phyloP scores from a whole-genome alignment of 2,329 filamentous ascomycete genomes.

The Trematosphaeria pertusa region DNA sequence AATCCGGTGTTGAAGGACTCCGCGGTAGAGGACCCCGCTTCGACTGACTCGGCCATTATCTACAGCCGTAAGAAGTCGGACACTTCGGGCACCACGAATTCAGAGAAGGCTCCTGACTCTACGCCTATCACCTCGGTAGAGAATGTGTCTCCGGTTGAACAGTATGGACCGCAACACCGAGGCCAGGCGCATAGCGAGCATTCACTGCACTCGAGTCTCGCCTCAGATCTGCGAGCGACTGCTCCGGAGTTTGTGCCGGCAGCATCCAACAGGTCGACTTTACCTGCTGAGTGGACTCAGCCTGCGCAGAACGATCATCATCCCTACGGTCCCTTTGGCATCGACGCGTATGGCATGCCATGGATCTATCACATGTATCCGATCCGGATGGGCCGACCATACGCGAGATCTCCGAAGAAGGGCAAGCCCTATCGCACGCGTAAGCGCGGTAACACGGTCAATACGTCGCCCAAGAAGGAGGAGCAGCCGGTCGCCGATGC shows the following conservation, averaged over 20 bases:
- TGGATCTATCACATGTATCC: slow-evolving; percentile 42
- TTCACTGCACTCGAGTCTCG: slow-evolving; percentile 22
- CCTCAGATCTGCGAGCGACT: slow-evolving; percentile 39
- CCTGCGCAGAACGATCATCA: slow-evolving; percentile 1
- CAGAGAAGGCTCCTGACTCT: too few species aligned
- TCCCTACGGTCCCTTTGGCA: slow-evolving; percentile 25
- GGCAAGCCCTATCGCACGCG: slow-evolving; percentile 11
- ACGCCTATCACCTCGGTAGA: too few species aligned
- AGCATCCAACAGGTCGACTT: neutral
- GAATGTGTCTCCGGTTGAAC: slow-evolving; percentile 3
- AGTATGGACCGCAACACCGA: slow-evolving; percentile 9
- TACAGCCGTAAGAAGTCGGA: slow-evolving; percentile 20
- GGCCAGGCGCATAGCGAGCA: slow-evolving; percentile 15
- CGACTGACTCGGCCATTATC: slow-evolving; percentile 22
- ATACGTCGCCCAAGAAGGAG: slow-evolving; percentile 25
- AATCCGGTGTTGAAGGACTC: neutral
- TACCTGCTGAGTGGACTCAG: neutral
- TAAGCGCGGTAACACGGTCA: slow-evolving; percentile 6
- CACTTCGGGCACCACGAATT: too few species aligned
- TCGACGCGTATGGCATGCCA: slow-evolving; percentile 35
- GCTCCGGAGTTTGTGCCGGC: slow-evolving; percentile 39
- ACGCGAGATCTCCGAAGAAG: slow-evolving; percentile 21
- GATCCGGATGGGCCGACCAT: slow-evolving; percentile 25
- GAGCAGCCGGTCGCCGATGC: slow-evolving; percentile 15
- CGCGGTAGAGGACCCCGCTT: slow-evolving; percentile 8